phyloP scores from a whole-genome alignment of 2,329 filamentous ascomycete species.

The Claviceps quebecensis region DNA sequence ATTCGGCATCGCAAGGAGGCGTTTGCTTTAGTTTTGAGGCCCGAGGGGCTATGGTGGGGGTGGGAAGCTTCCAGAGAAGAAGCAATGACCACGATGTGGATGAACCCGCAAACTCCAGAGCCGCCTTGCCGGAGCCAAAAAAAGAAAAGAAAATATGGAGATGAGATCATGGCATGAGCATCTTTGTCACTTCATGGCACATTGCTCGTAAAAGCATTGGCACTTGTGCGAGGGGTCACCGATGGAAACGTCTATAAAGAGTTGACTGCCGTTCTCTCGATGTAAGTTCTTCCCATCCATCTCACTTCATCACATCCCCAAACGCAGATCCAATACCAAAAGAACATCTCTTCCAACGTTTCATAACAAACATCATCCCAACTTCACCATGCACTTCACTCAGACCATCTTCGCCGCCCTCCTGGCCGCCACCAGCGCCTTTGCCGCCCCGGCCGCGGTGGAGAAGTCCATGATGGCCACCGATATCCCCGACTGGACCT shows the following conservation, averaged over 20 bases:
- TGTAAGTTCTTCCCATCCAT: too few species aligned
- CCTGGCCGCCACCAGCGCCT: constrained; percentile 21
- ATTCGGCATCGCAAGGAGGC: too few species aligned
- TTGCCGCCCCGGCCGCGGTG: constrained; percentile 21
- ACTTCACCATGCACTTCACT: constrained; percentile 28
- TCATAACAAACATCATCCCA: background rate
- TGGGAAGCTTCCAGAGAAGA: background rate
- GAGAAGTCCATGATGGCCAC: constrained; percentile 26
- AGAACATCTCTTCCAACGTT: background rate
- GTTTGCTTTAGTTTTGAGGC: too few species aligned
- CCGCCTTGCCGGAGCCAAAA: background rate
- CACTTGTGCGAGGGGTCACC: too few species aligned
- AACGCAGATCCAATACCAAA: background rate
- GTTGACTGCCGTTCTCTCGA: too few species aligned
- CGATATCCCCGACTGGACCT: constrained; percentile 24
- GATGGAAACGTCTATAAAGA: background rate
- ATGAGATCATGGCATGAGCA: background rate
- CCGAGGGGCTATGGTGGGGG: background rate
- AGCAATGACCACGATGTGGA: background rate
- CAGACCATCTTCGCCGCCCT: constrained; percentile 22
- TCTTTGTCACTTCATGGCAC: background rate
- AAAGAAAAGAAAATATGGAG: background rate
- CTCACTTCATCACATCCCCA: background rate
- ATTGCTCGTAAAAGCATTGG: background rate
- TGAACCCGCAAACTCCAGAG: background rate